Evolutionary conservation across 129 eudicot genomes (phyloP).

Genomic region (Smallanthus sonchifolius): DNA sequence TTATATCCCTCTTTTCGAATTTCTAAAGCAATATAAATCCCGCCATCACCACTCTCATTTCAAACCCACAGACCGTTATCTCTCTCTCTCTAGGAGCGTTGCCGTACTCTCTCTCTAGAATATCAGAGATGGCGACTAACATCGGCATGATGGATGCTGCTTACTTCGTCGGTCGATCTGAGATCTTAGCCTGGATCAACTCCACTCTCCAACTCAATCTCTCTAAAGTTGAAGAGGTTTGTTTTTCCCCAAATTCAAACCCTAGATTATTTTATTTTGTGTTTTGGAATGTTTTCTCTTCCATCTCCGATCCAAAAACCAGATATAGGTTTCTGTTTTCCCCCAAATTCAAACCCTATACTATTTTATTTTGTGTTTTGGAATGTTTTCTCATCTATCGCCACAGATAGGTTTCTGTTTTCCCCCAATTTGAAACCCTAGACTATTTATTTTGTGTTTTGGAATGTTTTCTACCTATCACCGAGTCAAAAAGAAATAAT

Average conservation of each 20-base stretch:
- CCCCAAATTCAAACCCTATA: slow-evolving; percentile 13
- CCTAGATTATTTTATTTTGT: background rate
- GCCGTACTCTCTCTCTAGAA: slow-evolving; percentile 27
- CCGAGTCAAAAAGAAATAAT: too few species aligned
- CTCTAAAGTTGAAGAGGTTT: slow-evolving; percentile 92
- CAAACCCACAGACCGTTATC: slow-evolving; percentile 20
- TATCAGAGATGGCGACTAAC: slow-evolving; percentile 64
- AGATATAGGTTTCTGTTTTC: background rate
- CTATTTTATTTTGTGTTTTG: background rate
- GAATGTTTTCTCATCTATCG: background rate
- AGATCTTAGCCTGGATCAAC: slow-evolving; percentile 89
- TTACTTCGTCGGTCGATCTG: slow-evolving; percentile 92
- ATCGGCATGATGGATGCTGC: slow-evolving; percentile 96
- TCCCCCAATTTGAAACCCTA: slow-evolving; percentile 11
- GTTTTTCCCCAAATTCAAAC: background rate
- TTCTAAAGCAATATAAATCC: slow-evolving; percentile 25
- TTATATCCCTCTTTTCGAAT: slow-evolving; percentile 3
- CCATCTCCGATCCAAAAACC: background rate
- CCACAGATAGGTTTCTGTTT: background rate
- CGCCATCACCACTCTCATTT: slow-evolving; percentile 43
- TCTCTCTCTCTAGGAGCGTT: slow-evolving; percentile 23
- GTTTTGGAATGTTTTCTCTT: background rate
- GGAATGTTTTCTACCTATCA: background rate
- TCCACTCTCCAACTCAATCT: slow-evolving; percentile 82
- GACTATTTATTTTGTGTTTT: background rate